Evolutionary conservation across 139 green algal genomes (phyloP).

Genomic region (Coccomyxa sp.): DNA sequence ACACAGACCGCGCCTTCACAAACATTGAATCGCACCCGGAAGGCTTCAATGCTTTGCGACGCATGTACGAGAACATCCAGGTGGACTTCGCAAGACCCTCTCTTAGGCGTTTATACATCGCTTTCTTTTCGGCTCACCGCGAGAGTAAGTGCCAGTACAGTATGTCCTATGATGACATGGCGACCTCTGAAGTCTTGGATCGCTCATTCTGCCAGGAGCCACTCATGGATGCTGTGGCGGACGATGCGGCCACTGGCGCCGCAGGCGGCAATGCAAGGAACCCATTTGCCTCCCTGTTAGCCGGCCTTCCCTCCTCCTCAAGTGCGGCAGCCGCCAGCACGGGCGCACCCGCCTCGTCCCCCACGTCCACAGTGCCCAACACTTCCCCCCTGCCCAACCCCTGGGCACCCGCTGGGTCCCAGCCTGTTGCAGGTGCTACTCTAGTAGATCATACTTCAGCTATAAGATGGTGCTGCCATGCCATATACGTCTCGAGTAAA

Average conservation of each 20-base stretch:
- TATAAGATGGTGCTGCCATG: no score
- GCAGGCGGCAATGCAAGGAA: slow-evolving; percentile 19
- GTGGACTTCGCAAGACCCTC: slow-evolving; percentile 7
- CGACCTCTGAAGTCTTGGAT: no score
- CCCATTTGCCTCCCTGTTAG: slow-evolving; percentile 27
- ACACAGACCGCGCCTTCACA: slow-evolving; percentile 75
- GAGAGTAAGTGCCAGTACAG: no score
- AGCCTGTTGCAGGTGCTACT: no score
- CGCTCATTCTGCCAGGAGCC: slow-evolving; percentile 45
- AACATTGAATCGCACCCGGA: slow-evolving; percentile 95
- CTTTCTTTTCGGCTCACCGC: neutral
- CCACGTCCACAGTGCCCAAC: slow-evolving; percentile 52
- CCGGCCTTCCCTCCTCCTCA: slow-evolving; percentile 10
- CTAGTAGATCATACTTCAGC: neutral
- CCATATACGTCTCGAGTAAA: no score
- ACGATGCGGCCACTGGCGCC: slow-evolving; percentile 37
- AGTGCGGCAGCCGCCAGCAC: slow-evolving; percentile 7
- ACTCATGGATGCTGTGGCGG: slow-evolving; percentile 69
- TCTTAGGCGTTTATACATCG: neutral
- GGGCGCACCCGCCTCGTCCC: neutral
- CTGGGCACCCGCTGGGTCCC: slow-evolving; percentile 52
- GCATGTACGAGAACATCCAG: slow-evolving; percentile 87
- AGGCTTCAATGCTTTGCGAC: slow-evolving; percentile 92
- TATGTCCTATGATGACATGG: no score
- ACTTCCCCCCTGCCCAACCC: slow-evolving; percentile 92